Evolutionary conservation across 176 grass and related monocot genomes (phyloP), one percentile per base, ranked within the genome.

Genomic region (Raddia distichophylla): DNA sequence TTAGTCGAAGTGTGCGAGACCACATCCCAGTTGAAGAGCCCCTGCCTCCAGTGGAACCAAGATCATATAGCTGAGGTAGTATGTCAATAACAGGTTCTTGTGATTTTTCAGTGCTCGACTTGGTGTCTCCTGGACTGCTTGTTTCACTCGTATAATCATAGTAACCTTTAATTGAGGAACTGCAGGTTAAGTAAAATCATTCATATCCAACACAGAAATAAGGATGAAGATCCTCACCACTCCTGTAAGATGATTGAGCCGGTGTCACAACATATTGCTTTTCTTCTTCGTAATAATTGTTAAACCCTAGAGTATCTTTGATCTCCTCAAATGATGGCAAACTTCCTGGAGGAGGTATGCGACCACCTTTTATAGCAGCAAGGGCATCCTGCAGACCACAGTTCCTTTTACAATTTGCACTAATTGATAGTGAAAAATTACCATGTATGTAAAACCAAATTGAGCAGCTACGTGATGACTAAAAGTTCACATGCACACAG

Each of bases 261-360:
- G 82, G 80, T 75, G 80, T 72, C 1, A 88, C 80, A 53, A 69
- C 70, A 18, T 98, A 95, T 79, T 4, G 80, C 69, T 91, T 91
- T 83, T 95, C 91, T 81, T 98, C 96, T 87, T 98, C 90, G 65
- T 95, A 95, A 90, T 98, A 98, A 34, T 79, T 75, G 86, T 93
- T 98, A 80, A 98, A 98, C 27, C 93, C 93, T 52, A 98, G 91
- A 2, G 85, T 95, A 44, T 88, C 85, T 62, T 98, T 98, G 60
- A 98, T 98, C 89, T 98, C 96, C 62, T 95, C 93, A 90, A 98
- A 98, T 40, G 93, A 95, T 50, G 91, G 96, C 83, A 98, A 90
- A 74, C 90, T 95, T 34, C 93, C 76, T 44, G 93, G 93, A 84
- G 96, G 88, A 71, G 93, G 93, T 63, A 98, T 79, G 33, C 91